phyloP scores from a whole-genome alignment of 2,329 filamentous ascomycete genomes.

The Epichloe amarillans region DNA sequence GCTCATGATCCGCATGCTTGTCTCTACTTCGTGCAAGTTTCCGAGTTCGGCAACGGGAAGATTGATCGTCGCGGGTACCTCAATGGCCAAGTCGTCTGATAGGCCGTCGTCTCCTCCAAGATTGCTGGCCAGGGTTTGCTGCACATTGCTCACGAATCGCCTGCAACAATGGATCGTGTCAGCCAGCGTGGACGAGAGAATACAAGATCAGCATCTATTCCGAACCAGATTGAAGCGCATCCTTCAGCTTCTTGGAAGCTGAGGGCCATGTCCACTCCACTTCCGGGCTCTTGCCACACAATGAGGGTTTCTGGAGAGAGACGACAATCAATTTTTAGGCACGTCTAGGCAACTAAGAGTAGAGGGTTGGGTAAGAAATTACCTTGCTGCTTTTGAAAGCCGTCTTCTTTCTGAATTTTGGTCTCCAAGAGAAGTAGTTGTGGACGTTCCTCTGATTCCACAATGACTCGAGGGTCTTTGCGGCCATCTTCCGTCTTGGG shows the following conservation, averaged over 20 bases:
- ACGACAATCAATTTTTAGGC: not conserved
- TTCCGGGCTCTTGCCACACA: slow-evolving; percentile 82
- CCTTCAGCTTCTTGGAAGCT: slow-evolving; percentile 97
- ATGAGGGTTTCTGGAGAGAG: slow-evolving; percentile 70
- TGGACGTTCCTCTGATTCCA: slow-evolving; percentile 87
- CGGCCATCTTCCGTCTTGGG: slow-evolving; percentile 43
- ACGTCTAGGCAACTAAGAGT: not conserved
- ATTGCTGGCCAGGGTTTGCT: slow-evolving; percentile 53
- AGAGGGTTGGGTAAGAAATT: slow-evolving; percentile 17
- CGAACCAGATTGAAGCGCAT: slow-evolving; percentile 80
- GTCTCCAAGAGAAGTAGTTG: slow-evolving; percentile 76
- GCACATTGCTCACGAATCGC: slow-evolving; percentile 82
- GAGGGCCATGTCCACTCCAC: slow-evolving; percentile 88
- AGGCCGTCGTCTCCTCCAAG: slow-evolving; percentile 57
- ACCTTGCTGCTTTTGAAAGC: slow-evolving; percentile 97
- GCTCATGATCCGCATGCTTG: slow-evolving; percentile 67
- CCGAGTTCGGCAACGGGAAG: slow-evolving; percentile 71
- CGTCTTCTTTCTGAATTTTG: slow-evolving; percentile 82
- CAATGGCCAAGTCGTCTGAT: slow-evolving; percentile 73
- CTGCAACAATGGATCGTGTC: slow-evolving; percentile 29
- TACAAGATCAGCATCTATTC: slow-evolving; percentile 2
- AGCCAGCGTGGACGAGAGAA: not conserved
- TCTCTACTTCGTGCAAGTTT: slow-evolving; percentile 73
- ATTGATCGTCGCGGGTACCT: slow-evolving; percentile 55
- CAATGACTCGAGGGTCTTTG: slow-evolving; percentile 77